These are phyloP conservation scores for Heliosperma pusillum DNA, from an alignment of 148 eudicot species.

Conservation along the genomic window DNA sequence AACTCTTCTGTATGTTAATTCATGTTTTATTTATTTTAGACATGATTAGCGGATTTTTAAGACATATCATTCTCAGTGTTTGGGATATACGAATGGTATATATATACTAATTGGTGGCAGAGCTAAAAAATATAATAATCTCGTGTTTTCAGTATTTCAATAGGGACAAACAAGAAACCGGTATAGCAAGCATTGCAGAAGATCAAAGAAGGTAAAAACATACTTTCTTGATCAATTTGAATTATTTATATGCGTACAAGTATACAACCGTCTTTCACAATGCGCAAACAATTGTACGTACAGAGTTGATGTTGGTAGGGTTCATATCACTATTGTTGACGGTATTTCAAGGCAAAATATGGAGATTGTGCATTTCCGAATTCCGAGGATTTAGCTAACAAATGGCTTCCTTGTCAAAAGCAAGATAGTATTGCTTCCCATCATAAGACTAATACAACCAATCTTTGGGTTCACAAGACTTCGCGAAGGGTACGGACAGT, in stretches of 20 bases:
- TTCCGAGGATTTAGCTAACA: conserved; percentile 24
- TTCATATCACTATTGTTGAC: conserved; percentile 56
- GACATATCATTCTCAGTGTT: too few relatives aligned
- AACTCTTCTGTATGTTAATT: too few relatives aligned
- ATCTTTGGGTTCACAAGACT: conserved; percentile 12
- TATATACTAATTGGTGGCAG: too few relatives aligned
- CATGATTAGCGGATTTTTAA: too few relatives aligned
- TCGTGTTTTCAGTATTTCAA: conserved; percentile 36
- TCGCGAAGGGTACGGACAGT: conserved; percentile 18
- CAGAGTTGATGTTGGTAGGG: conserved; percentile 70
- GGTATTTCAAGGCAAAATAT: conserved; percentile 46
- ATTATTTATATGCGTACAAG: too few relatives aligned
- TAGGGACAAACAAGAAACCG: conserved; percentile 45
- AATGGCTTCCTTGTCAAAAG: conserved; percentile 49
- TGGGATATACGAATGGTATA: too few relatives aligned
- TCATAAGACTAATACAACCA: background rate
- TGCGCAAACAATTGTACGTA: conserved; percentile 11
- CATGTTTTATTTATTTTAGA: too few relatives aligned
- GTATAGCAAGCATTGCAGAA: conserved; percentile 55
- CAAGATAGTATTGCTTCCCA: background rate
- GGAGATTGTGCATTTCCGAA: conserved; percentile 36
- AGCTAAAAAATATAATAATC: too few relatives aligned
- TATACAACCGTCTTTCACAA: too few relatives aligned
- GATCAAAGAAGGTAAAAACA: conserved; percentile 55
- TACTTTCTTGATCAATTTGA: background rate